Evolutionary conservation across 768 basidiomycete genomes (phyloP).

Genomic region (Paxillus involutus): DNA sequence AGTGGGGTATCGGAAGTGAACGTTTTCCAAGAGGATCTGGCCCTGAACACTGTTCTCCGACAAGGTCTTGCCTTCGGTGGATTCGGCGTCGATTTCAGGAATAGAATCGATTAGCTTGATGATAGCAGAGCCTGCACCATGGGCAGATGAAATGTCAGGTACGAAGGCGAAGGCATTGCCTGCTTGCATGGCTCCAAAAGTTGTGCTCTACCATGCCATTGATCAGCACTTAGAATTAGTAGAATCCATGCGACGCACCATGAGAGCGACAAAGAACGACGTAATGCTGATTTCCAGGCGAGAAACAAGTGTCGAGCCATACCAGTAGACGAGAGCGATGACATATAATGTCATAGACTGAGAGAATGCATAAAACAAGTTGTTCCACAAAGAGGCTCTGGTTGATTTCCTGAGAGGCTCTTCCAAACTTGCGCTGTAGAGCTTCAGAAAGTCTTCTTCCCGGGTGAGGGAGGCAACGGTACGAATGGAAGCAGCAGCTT

Average conservation of each 20-base stretch:
- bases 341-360: slow-evolving; percentile 78
- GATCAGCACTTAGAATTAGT: background rate
- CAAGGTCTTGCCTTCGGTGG: slow-evolving; percentile 56
- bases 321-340: slow-evolving; percentile 85
- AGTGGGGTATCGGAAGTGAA: slow-evolving; percentile 91
- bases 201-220: slow-evolving; percentile 48
- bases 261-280: slow-evolving; percentile 81
- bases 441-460: slow-evolving; percentile 73
- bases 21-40: slow-evolving; percentile 72
- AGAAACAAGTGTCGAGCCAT: slow-evolving; percentile 63
- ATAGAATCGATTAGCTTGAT: slow-evolving; percentile 71
- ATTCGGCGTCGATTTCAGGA: slow-evolving; percentile 82
- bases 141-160: slow-evolving; percentile 85
- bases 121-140: slow-evolving; percentile 72
- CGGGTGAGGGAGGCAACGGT: slow-evolving; percentile 89
- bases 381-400: slow-evolving; percentile 62
- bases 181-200: slow-evolving; percentile 84
- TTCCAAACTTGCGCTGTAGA: slow-evolving; percentile 72
- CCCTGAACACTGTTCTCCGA: slow-evolving; percentile 49
- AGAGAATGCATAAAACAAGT: slow-evolving; percentile 67
- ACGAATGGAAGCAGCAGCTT: slow-evolving; percentile 80
- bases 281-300: slow-evolving; percentile 49
- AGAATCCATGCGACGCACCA: slow-evolving; percentile 45
- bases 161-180: slow-evolving; percentile 84
- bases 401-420: slow-evolving; percentile 67